These are phyloP conservation scores for Pisolithus thermaeus DNA, from an alignment of 1,284 basidiomycete species.

Conservation along the genomic window DNA sequence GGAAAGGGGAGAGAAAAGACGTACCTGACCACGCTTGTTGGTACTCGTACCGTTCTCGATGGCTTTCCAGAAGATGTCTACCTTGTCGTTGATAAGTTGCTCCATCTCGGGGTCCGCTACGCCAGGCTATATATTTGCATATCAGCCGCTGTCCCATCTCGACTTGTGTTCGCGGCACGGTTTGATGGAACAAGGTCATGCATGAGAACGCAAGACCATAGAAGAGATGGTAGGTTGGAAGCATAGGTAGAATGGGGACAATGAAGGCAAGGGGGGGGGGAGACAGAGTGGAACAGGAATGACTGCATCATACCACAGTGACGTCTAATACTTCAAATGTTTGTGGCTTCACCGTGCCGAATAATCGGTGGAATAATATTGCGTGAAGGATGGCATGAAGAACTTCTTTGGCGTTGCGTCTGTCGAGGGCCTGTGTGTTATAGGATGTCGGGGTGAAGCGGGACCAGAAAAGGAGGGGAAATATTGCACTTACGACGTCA, in stretches of 20 bases:
- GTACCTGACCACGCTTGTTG: conserved; percentile 63
- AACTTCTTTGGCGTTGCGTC: conserved; percentile 64
- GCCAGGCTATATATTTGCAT: conserved; percentile 47
- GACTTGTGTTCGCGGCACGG: no score
- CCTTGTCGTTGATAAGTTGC: conserved; percentile 64
- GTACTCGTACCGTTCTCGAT: conserved; percentile 57
- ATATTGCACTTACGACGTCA: background rate
- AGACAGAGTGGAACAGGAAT: background rate
- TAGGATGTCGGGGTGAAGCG: background rate
- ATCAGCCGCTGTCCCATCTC: background rate
- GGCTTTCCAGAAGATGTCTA: conserved; percentile 68
- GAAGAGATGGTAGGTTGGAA: background rate
- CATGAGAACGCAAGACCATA: no score
- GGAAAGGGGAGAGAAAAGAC: conserved; percentile 5
- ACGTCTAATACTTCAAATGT: conserved; percentile 73
- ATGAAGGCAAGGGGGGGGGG: background rate
- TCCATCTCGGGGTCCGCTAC: conserved; percentile 66
- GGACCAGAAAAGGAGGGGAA: no score
- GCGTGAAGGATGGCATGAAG: conserved; percentile 67
- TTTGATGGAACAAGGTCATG: background rate
- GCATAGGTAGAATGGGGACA: background rate
- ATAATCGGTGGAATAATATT: conserved; percentile 72
- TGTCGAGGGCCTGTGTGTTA: conserved; percentile 56
- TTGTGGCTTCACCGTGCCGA: conserved; percentile 69
- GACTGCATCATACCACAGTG: conserved; percentile 60